A percentile compares a stretch with the other conserved stretches of the same genome.
phyloP scores from a whole-genome alignment of 108 stramenopile species.

The Mediolabrus comicus region DNA sequence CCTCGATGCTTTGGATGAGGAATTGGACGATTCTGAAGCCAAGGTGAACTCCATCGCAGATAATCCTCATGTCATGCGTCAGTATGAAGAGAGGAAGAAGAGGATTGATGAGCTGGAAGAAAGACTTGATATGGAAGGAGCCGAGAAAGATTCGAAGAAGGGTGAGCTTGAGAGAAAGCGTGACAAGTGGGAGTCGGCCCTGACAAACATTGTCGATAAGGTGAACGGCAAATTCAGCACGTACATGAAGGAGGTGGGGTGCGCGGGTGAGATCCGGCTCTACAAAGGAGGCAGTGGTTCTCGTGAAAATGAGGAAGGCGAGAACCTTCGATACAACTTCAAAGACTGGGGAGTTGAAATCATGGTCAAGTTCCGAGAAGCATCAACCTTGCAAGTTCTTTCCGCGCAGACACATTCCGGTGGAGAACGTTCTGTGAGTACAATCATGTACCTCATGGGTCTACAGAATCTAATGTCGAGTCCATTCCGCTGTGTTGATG shows the following conservation, averaged over 20 bases:
- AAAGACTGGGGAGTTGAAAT: slow-evolving; percentile 89
- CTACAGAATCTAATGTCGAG: slow-evolving; percentile 88
- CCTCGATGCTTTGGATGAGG: slow-evolving; percentile 40
- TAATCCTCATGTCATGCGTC: slow-evolving; percentile 66
- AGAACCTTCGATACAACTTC: slow-evolving; percentile 46
- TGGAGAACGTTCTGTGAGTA: slow-evolving; percentile 93
- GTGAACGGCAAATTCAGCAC: slow-evolving; percentile 60
- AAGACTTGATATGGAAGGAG: slow-evolving; percentile 51
- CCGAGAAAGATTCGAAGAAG: slow-evolving; percentile 45
- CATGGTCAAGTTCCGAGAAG: slow-evolving; percentile 86
- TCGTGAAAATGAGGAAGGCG: slow-evolving; percentile 20
- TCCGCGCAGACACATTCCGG: slow-evolving; percentile 91
- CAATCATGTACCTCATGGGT: slow-evolving; percentile 98
- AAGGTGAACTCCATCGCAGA: slow-evolving; percentile 57
- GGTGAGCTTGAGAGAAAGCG: slow-evolving; percentile 49
- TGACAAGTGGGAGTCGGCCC: slow-evolving; percentile 52
- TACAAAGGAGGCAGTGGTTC: slow-evolving; percentile 50
- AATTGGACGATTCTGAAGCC: slow-evolving; percentile 59
- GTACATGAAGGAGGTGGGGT: slow-evolving; percentile 90
- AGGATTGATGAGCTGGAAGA: slow-evolving; percentile 57
- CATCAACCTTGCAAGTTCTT: slow-evolving; percentile 64
- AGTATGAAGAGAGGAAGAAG: slow-evolving; percentile 58
- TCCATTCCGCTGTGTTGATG: slow-evolving; percentile 98
- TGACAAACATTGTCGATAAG: slow-evolving; percentile 47
- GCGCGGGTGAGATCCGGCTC: slow-evolving; percentile 64